Percentiles rank a stretch among this genome's conserved stretches.
phyloP scores from a whole-genome alignment of 1,139 yeast species.

The Diutina sp. region DNA sequence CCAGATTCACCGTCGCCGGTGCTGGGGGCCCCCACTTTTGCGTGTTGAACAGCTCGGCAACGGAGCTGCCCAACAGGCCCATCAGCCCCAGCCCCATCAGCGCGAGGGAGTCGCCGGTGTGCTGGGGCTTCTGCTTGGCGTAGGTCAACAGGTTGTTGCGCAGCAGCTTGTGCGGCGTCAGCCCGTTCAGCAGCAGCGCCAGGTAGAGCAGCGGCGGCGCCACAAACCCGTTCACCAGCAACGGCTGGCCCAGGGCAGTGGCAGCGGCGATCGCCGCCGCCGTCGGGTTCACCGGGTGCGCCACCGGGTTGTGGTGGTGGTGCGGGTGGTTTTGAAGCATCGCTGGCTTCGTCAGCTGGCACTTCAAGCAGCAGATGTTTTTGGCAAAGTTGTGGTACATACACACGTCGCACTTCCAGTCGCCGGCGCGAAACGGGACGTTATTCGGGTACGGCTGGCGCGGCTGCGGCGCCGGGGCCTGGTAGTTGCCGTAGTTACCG shows the following conservation, averaged over 20 bases:
- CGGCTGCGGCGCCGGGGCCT: constrained; percentile 4
- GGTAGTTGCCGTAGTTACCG: constrained; percentile 2
- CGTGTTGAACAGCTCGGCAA: neutral
- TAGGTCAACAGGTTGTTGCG: neutral
- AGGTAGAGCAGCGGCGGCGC: constrained; percentile 6
- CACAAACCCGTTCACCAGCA: constrained; percentile 10
- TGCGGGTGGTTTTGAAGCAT: constrained; percentile 12
- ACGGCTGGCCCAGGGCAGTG: constrained; percentile 40
- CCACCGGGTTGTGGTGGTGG: constrained; percentile 1
- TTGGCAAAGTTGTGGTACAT: constrained; percentile 90
- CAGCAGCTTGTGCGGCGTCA: constrained; percentile 1
- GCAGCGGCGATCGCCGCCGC: constrained; percentile 41
- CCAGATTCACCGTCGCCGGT: neutral
- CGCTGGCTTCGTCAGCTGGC: constrained; percentile 58
- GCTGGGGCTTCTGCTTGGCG: neutral
- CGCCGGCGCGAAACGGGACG: constrained; percentile 94
- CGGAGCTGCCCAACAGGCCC: neutral
- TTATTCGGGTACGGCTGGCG: constrained; percentile 18
- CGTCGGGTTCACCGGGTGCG: constrained; percentile 24
- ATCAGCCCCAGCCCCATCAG: constrained; percentile 2
- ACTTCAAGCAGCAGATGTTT: constrained; percentile 73
- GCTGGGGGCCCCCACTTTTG: neutral
- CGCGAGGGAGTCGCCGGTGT: neutral
- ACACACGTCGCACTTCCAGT: constrained; percentile 90
- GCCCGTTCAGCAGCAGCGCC: neutral